Evolutionary conservation across 2,329 filamentous ascomycete genomes (phyloP), one percentile per base, ranked within the genome.

Genomic region (Graphiopsis chlorocephala): DNA sequence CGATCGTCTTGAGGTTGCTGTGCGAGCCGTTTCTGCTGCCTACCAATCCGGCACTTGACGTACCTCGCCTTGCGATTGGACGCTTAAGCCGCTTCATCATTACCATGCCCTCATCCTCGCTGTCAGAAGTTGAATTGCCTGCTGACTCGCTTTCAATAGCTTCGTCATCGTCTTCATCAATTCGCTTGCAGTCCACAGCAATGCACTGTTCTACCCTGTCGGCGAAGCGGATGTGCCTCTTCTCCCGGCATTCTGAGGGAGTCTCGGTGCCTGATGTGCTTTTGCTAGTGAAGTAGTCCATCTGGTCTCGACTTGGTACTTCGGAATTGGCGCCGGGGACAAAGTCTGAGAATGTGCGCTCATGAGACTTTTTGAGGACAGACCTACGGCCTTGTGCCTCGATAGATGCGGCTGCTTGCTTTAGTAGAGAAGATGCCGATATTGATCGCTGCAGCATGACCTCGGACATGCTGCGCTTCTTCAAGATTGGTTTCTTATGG

Each of bases 201-300:
- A 97, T 97, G 76, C 93, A 97, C 76, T 98, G 94, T 75, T 93
- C 89, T 2, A 99, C 95, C 78, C 94, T 91, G 74, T 97, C 91
- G 74, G 97, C 95, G 77, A 99, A 99, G 73, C 96, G 92, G 69
- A 99, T 98, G 75, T 97, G 94, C 66, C 89, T 93, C 72, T 88
- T 86, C 72, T 90, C 89, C 8, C 85, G 78, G 7, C 75, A 73
- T 57, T 80, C 86, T 79, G 65, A 82, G 5, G 86, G 85, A 2
- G 86, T 92, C 78, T 74, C 88, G 83, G 77, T 82, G 71, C 90
- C 90, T 0, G 93, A 96, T 0, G 90, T 90, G 61, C 68, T 74
- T 8, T 86, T 84, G 55, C 72, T 75, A 25, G 74, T 74, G 89
- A 92, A 38, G 87, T 87, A 84, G 59, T 89, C 84, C 68, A 85